Evolutionary conservation across 768 basidiomycete species (phyloP).

Genomic region (Panus rudis): DNA sequence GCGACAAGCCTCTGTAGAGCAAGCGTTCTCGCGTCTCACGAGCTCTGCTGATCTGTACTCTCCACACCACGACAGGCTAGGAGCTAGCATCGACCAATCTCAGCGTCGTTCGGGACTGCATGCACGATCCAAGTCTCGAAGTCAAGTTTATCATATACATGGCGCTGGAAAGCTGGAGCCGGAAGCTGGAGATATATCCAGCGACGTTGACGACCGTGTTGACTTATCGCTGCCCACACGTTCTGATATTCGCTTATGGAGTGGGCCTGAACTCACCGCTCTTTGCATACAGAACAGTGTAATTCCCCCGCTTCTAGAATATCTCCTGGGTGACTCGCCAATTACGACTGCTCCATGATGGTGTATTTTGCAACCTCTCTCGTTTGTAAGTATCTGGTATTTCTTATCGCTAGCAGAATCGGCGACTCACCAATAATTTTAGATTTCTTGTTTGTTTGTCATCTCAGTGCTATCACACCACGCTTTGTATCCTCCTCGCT

Average conservation of each 20-base stretch:
- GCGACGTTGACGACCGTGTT: conserved; percentile 15
- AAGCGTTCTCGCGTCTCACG: conserved; percentile 28
- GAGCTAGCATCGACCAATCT: conserved; percentile 16
- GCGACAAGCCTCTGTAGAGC: conserved; percentile 22
- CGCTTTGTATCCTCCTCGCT: conserved; percentile 3
- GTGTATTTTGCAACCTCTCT: background rate
- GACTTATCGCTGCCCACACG: conserved; percentile 16
- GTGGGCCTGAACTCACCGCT: conserved; percentile 75
- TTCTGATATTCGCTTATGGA: conserved; percentile 53
- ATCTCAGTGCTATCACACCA: conserved; percentile 6
- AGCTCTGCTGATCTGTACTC: conserved; percentile 4
- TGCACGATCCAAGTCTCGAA: conserved; percentile 63
- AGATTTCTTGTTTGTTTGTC: conserved; percentile 1
- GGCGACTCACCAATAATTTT: background rate
- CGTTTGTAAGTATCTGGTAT: background rate
- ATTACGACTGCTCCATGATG: background rate
- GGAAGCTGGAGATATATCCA: conserved; percentile 28
- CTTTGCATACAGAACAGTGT: conserved; percentile 88
- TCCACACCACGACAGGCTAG: conserved; percentile 12
- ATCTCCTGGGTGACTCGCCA: conserved; percentile 43
- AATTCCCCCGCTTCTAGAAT: conserved; percentile 66
- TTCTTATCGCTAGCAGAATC: background rate
- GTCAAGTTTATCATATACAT: conserved; percentile 57
- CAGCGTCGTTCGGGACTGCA: conserved; percentile 25
- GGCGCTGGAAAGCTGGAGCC: conserved; percentile 60